Evolutionary conservation across 176 grass and related monocot genomes (phyloP), one percentile per base, ranked within the genome.

Genomic region (Oryza glaberrima): DNA sequence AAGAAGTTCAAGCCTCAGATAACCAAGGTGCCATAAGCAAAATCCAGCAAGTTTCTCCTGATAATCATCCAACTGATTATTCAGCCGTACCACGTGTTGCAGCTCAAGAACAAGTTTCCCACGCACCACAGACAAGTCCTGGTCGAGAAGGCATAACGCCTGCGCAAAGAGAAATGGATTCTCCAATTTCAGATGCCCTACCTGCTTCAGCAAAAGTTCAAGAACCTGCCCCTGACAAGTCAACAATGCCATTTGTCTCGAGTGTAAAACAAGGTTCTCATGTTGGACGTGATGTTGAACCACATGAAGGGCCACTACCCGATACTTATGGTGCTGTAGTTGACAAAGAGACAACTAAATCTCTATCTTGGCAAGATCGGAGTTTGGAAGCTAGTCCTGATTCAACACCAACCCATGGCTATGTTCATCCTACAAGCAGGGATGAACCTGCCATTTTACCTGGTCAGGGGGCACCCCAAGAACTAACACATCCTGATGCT

Each of bases 201-300:
- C 40, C 20, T 67, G 5, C 61, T 52, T 47, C 70, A 12, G 47
- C 3, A 28, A 32, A 69, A 60, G 13, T 67, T 66, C 56, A 79
- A 8, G 81, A 84, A 84, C 12, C 40, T 46, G 54, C 45, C 30
- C 75, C 81, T 44, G 16, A 75, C 20, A 46, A 75, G 45, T 81
- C 35, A 43, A 81, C 78, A 35, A 28, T 9, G 44, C 78, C 77
- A 80, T 80, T 25, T 78, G 9, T 41, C 56, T 83, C 80, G 9
- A 83, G 73, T 72, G 67, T 36, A 88, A 51, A 72, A 41, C 79
- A 82, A 77, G 73, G 49, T 77, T 88, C 73, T 26, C 32, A 65
- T 72, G 41, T 38, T 11, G 64, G 19, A 60, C 60, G 8, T 60
- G 2, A 23, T 81, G 58, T 43, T 49, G 32, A n/a, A 66, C 73